phyloP scores from a whole-genome alignment of 2,329 filamentous ascomycete species.

The Penicillium griseofulvum region DNA sequence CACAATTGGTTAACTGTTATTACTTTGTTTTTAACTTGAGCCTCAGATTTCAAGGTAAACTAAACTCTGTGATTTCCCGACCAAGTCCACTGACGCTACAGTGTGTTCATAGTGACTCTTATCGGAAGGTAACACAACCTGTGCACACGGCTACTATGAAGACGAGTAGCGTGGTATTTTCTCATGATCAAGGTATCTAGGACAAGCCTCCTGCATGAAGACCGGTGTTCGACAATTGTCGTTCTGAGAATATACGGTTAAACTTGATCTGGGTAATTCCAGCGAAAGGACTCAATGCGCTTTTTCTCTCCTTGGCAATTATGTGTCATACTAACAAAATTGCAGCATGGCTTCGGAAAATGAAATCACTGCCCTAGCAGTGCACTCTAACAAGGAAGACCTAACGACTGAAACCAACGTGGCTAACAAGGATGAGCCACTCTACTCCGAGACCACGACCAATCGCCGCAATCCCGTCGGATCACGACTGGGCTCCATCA shows the following conservation, averaged over 20 bases:
- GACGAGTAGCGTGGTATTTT: conserved; percentile 40
- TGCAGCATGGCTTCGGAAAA: conserved; percentile 34
- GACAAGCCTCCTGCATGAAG: conserved; percentile 39
- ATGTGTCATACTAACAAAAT: conserved; percentile 21
- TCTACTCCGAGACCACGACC: conserved; percentile 5
- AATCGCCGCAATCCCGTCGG: conserved; percentile 20
- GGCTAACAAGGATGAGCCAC: conserved; percentile 19
- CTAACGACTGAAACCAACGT: conserved; percentile 12
- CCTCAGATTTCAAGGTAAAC: neutral
- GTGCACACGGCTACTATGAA: conserved; percentile 35
- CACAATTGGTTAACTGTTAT: neutral
- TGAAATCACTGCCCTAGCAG: conserved; percentile 30
- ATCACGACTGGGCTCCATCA: conserved; percentile 30
- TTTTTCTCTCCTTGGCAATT: conserved; percentile 17
- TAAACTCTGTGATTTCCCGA: neutral
- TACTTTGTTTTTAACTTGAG: neutral
- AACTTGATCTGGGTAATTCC: conserved; percentile 48
- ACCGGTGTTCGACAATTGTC: conserved; percentile 41
- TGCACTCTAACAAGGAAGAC: conserved; percentile 23
- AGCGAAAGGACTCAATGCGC: conserved; percentile 46
- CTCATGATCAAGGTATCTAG: conserved; percentile 44
- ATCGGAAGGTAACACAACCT: conserved; percentile 17
- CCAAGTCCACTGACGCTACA: neutral
- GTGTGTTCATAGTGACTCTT: neutral
- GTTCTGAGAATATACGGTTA: conserved; percentile 48